Conservation (phyloP, 176 grass and related monocot genomes). For the Bolboschoenus planiculmis region DNA sequence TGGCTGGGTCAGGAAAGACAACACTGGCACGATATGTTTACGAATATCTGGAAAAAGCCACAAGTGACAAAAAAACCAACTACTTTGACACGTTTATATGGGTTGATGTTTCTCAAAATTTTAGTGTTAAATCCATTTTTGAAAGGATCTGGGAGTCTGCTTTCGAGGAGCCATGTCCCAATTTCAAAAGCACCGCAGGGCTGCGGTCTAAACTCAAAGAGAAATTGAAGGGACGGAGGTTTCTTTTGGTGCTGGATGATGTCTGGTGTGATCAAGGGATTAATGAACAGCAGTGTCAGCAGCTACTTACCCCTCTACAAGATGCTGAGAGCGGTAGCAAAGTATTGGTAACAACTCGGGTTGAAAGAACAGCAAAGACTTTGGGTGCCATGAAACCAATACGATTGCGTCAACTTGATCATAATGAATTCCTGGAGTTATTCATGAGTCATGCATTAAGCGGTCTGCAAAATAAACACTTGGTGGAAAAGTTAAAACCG, state of each 20-base stretch:
- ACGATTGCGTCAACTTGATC: no score
- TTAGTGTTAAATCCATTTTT: not conserved
- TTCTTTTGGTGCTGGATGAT: slow-evolving; percentile 15
- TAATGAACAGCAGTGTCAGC: not conserved
- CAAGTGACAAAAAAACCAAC: fast-evolving
- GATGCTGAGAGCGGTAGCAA: not conserved
- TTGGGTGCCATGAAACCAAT: no score
- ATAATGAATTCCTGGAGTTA: no score
- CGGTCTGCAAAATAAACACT: no score
- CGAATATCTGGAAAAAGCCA: not conserved
- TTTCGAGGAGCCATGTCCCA: no score
- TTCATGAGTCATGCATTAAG: no score
- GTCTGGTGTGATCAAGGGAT: not conserved
- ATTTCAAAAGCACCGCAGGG: not conserved
- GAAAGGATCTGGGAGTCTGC: slow-evolving; percentile 14
- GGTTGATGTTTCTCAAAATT: slow-evolving; percentile 22
- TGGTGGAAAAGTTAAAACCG: no score
- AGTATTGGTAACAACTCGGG: slow-evolving; percentile 26
- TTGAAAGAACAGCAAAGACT: no score
- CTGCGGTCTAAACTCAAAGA: not conserved
- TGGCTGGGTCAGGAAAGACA: slow-evolving; percentile 35
- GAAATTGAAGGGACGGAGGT: not conserved
- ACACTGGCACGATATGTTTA: slow-evolving; percentile 33
- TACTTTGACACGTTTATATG: slow-evolving; percentile 24
- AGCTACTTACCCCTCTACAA: slow-evolving; percentile 2